Evolutionary conservation across 805 yeast species (phyloP).

Genomic region (Metschnikowia reukaufii): DNA sequence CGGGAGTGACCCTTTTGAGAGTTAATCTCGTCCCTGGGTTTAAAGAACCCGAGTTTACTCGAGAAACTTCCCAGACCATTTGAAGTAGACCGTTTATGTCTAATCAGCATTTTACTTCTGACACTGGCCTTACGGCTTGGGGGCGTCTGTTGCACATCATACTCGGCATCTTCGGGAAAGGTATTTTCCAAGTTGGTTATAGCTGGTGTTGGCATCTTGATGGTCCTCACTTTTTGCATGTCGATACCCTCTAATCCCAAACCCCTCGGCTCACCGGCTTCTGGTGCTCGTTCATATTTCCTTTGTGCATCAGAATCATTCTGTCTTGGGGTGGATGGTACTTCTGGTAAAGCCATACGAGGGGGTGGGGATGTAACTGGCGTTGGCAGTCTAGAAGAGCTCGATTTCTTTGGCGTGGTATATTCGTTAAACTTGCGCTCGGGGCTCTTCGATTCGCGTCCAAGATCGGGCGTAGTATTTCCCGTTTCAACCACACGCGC

Average conservation of each 20-base stretch:
- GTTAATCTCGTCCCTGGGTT: constrained; percentile 23
- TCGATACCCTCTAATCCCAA: constrained; percentile 41
- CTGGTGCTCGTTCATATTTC: background rate
- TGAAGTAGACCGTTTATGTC: constrained; percentile 42
- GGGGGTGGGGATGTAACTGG: constrained; percentile 41
- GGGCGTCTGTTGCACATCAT: constrained; percentile 7
- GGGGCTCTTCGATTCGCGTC: background rate
- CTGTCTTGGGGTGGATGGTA: constrained; percentile 29
- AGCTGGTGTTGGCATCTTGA: constrained; percentile 27
- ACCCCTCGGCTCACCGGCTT: constrained; percentile 26
- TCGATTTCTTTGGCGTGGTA: constrained; percentile 19
- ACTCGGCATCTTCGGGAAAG: constrained; percentile 5
- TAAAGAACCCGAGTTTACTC: constrained; percentile 36
- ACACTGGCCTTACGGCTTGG: constrained; percentile 31
- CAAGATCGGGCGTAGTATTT: constrained; percentile 7
- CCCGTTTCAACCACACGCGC: constrained; percentile 45
- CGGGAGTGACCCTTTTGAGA: constrained; percentile 35
- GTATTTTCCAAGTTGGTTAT: constrained; percentile 38
- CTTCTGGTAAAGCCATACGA: constrained; percentile 29
- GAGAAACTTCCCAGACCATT: constrained; percentile 32
- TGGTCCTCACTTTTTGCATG: constrained; percentile 4
- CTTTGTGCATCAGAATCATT: background rate
- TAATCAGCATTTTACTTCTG: constrained; percentile 33
- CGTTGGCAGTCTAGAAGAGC: background rate
- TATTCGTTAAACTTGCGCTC: background rate